phyloP scores from a whole-genome alignment of 176 grass and related monocot species.

The Musa beccarii region DNA sequence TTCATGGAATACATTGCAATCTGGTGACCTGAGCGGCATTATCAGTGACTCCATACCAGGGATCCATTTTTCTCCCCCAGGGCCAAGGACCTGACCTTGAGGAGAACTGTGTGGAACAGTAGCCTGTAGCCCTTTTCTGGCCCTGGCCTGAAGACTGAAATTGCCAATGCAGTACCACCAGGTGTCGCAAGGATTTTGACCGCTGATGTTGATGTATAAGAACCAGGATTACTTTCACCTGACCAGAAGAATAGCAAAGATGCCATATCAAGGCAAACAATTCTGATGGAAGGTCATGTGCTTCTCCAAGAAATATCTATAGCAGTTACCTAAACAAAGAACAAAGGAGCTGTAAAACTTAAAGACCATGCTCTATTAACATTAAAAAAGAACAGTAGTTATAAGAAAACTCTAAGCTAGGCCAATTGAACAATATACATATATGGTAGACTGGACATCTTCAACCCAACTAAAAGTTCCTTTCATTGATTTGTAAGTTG shows the following conservation, averaged over 20 bases:
- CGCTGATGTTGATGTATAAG: not conserved
- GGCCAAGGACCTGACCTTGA: slow-evolving; percentile 33
- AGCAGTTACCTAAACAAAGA: too few species aligned
- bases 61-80: slow-evolving; percentile 61
- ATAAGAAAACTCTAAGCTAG: too few species aligned
- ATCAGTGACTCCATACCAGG: slow-evolving; percentile 78
- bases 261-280: not conserved
- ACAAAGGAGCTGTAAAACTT: too few species aligned
- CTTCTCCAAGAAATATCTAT: too few species aligned
- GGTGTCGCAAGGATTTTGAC: slow-evolving; percentile 54
- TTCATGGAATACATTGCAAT: slow-evolving; percentile 84
- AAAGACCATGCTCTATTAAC: too few species aligned
- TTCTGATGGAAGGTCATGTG: not conserved
- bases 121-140: slow-evolving; percentile 29
- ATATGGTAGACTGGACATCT: too few species aligned
- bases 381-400: too few species aligned
- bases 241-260: not conserved
- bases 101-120: slow-evolving; percentile 40
- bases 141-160: slow-evolving; percentile 52
- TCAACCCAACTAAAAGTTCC: too few species aligned
- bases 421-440: too few species aligned
- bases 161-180: slow-evolving; percentile 57
- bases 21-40: slow-evolving; percentile 89
- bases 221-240: not conserved
- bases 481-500: too few species aligned